Conservation (phyloP, 495 filamentous ascomycete species). For the Xylaria curta region DNA sequence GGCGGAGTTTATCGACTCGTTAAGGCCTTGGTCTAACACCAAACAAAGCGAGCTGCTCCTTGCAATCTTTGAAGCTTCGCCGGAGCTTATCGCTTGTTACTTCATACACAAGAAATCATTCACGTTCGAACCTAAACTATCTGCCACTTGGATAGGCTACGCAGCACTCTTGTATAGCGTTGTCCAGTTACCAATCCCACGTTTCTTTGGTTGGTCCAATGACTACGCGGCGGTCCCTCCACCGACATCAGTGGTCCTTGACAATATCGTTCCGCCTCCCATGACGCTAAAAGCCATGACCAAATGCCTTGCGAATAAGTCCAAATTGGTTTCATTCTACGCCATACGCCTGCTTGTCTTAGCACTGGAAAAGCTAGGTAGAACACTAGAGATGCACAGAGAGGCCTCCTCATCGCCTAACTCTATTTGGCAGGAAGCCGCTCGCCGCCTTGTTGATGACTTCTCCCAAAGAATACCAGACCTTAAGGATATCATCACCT, state of each 20-base stretch:
- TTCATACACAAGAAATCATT: slow-evolving; percentile 82
- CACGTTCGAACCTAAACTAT: slow-evolving; percentile 87
- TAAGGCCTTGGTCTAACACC: slow-evolving; percentile 82
- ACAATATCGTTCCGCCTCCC: slow-evolving; percentile 86
- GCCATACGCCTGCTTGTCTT: slow-evolving; percentile 76
- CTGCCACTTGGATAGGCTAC: slow-evolving; percentile 92
- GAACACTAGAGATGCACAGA: slow-evolving; percentile 61
- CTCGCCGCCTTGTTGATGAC: slow-evolving; percentile 67
- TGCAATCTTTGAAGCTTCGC: slow-evolving; percentile 77
- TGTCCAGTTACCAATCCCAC: slow-evolving; percentile 74
- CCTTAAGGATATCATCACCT: slow-evolving; percentile 74
- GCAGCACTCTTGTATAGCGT: slow-evolving; percentile 83
- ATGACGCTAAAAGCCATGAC: slow-evolving; percentile 76
- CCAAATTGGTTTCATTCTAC: slow-evolving; percentile 79
- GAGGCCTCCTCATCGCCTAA: slow-evolving; percentile 50
- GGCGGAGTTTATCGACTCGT: slow-evolving; percentile 74
- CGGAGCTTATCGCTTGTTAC: slow-evolving; percentile 85
- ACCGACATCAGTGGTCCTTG: slow-evolving; percentile 74
- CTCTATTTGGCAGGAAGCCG: slow-evolving; percentile 69
- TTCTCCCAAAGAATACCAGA: slow-evolving; percentile 81
- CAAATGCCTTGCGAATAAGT: slow-evolving; percentile 77
- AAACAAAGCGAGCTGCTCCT: slow-evolving; percentile 83
- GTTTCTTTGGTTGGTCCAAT: slow-evolving; percentile 63
- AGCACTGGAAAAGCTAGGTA: slow-evolving; percentile 77
- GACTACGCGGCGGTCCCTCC: slow-evolving; percentile 71